Conservation (phyloP, 805 yeast species). For the Naumovozyma dairenensis region DNA sequence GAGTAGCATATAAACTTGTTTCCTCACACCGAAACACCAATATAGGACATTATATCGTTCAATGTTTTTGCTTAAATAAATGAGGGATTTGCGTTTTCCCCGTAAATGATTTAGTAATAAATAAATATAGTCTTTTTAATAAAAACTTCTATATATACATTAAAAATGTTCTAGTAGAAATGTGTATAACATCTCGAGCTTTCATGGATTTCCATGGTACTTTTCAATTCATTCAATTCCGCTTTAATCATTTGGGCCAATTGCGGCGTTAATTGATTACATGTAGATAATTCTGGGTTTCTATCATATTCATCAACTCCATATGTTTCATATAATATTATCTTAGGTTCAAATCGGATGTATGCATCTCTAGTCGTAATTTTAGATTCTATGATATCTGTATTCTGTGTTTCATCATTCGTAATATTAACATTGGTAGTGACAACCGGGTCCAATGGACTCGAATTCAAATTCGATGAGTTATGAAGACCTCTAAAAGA, state of each 20-base stretch:
- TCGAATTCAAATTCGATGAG: slow-evolving; percentile 19
- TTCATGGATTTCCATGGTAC: slow-evolving; percentile 75
- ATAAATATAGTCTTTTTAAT: too few species aligned
- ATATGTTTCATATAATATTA: slow-evolving; percentile 78
- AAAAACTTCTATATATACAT: background rate
- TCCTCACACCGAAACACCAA: too few species aligned
- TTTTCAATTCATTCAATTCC: slow-evolving; percentile 71
- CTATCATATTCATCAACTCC: slow-evolving; percentile 80
- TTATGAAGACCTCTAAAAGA: slow-evolving; percentile 53
- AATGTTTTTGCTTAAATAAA: too few species aligned
- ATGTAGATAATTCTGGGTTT: slow-evolving; percentile 85
- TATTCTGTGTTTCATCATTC: background rate
- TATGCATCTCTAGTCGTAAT: too few species aligned
- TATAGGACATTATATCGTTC: too few species aligned
- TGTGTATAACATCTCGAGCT: slow-evolving; percentile 75
- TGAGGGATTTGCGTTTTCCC: too few species aligned
- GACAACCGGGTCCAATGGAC: too few species aligned
- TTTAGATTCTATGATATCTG: background rate
- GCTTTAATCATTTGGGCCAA: slow-evolving; percentile 79
- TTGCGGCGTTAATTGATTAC: slow-evolving; percentile 80
- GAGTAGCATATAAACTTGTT: too few species aligned
- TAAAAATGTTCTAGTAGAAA: slow-evolving; percentile 42
- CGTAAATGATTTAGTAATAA: too few species aligned
- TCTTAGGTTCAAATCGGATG: slow-evolving; percentile 60
- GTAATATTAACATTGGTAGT: slow-evolving; percentile 2